A percentile compares a stretch with the other conserved stretches of the same genome.
These are phyloP conservation scores for Diaporthe ilicicola DNA, from an alignment of 2,329 filamentous ascomycete species.

Conservation along the genomic window DNA sequence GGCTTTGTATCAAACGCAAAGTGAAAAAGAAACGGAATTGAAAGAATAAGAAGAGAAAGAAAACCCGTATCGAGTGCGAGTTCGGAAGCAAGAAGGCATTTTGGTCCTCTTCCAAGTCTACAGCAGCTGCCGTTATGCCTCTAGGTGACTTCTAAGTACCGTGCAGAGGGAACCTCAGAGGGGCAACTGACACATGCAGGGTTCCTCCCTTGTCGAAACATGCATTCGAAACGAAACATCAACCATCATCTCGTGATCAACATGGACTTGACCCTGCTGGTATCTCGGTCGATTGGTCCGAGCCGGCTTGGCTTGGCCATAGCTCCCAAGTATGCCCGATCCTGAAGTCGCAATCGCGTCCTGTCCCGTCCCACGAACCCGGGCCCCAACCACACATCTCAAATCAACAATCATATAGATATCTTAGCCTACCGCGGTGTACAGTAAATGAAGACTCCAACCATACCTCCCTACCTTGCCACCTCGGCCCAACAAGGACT, in stretches of 20 bases:
- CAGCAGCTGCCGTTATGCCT: too few relatives aligned
- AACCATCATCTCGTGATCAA: neutral
- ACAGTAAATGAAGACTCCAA: too few relatives aligned
- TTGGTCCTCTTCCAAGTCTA: too few relatives aligned
- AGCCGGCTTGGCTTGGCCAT: neutral
- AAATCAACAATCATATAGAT: too few relatives aligned
- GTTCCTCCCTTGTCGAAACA: neutral
- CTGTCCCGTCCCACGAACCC: neutral
- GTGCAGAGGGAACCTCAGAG: neutral
- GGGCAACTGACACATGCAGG: neutral
- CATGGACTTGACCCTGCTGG: neutral
- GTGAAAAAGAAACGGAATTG: too few relatives aligned
- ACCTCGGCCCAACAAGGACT: too few relatives aligned
- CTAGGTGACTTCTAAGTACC: neutral
- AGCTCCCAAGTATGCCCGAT: neutral
- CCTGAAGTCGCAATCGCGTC: neutral
- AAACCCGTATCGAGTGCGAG: too few relatives aligned
- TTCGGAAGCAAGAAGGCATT: too few relatives aligned
- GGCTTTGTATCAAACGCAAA: too few relatives aligned
- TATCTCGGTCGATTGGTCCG: neutral
- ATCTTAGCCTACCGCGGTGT: too few relatives aligned
- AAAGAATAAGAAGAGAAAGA: too few relatives aligned
- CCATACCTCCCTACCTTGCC: too few relatives aligned
- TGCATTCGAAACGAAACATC: neutral
- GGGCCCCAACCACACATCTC: neutral